A percentile compares a stretch with the other conserved stretches of the same genome.
phyloP scores from a whole-genome alignment of 106 monocot species.

The Gastrodia elata region DNA sequence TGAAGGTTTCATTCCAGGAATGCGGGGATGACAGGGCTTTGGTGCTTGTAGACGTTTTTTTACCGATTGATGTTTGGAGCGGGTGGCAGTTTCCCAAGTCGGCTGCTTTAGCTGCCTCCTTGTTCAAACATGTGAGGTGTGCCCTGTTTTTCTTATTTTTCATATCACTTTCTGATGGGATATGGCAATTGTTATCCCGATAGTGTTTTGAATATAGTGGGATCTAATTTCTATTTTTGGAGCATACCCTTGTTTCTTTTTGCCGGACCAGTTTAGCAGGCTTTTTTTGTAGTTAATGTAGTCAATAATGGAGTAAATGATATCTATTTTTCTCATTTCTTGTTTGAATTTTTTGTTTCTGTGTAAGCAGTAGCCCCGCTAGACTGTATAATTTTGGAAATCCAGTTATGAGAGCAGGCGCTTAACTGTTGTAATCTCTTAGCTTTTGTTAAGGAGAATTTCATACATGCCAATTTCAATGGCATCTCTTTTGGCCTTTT shows the following conservation, averaged over 20 bases:
- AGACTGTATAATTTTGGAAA: background rate
- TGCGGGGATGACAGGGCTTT: slow-evolving; percentile 33
- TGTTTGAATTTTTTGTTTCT: background rate
- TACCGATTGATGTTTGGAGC: slow-evolving; percentile 64
- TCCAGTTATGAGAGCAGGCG: background rate
- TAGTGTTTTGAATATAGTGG: background rate
- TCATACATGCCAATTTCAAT: no score
- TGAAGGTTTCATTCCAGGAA: slow-evolving; percentile 26
- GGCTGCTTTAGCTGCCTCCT: slow-evolving; percentile 37
- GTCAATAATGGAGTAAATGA: background rate
- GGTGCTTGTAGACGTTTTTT: slow-evolving; percentile 70
- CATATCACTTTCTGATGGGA: background rate
- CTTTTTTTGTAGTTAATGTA: background rate
- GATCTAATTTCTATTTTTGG: background rate
- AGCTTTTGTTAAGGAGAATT: no score
- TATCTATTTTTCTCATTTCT: background rate
- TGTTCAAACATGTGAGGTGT: slow-evolving; percentile 89
- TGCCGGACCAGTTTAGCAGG: background rate
- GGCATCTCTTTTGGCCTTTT: no score
- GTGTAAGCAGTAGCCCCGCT: background rate
- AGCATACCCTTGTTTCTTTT: background rate
- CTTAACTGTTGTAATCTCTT: background rate
- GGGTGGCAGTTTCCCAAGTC: slow-evolving; percentile 80
- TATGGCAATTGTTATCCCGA: background rate
- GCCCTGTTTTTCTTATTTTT: background rate